These are phyloP conservation scores for Ophiostoma tasmaniense DNA, from an alignment of 2,329 filamentous ascomycete genomes.

Conservation along the genomic window DNA sequence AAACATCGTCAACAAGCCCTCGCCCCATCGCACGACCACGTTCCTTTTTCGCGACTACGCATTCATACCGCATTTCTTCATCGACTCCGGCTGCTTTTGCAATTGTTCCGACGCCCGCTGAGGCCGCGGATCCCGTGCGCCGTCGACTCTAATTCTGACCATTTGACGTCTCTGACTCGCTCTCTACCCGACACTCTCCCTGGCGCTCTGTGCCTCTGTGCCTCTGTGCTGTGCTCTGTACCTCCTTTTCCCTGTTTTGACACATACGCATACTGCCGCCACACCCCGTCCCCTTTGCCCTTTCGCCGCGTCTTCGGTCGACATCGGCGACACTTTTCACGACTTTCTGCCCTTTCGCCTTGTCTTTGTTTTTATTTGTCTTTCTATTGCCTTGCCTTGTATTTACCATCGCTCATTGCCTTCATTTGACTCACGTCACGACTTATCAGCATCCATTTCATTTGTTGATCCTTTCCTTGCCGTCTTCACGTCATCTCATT, in stretches of 20 bases:
- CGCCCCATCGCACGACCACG: conserved; percentile 2
- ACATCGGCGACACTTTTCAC: not conserved
- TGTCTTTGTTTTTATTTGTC: not conserved
- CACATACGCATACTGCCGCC: conserved; percentile 1
- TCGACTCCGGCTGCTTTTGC: conserved; percentile 6
- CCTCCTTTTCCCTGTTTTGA: not conserved
- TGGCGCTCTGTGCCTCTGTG: not conserved
- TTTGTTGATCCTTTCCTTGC: conserved; percentile 4
- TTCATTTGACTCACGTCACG: not conserved
- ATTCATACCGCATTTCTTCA: conserved; percentile 12
- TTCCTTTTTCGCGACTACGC: conserved; percentile 9
- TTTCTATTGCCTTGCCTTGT: not conserved
- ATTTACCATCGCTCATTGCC: not conserved
- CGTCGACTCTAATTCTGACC: conserved; percentile 4
- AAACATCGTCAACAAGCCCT: conserved; percentile 5
- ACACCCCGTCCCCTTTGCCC: not conserved
- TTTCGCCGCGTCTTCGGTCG: conserved; percentile 3
- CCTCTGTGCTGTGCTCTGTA: not conserved
- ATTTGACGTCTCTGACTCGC: not conserved
- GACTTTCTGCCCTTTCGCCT: not conserved
- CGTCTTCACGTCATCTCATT: conserved; percentile 1
- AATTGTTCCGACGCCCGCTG: conserved; percentile 12
- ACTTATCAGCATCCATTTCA: conserved; percentile 7
- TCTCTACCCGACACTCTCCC: not conserved
- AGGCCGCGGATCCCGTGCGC: conserved; percentile 18